Evolutionary conservation across 2,329 filamentous ascomycete genomes (phyloP), one percentile per base, ranked within the genome.

Genomic region (Escovopsis sp.): DNA sequence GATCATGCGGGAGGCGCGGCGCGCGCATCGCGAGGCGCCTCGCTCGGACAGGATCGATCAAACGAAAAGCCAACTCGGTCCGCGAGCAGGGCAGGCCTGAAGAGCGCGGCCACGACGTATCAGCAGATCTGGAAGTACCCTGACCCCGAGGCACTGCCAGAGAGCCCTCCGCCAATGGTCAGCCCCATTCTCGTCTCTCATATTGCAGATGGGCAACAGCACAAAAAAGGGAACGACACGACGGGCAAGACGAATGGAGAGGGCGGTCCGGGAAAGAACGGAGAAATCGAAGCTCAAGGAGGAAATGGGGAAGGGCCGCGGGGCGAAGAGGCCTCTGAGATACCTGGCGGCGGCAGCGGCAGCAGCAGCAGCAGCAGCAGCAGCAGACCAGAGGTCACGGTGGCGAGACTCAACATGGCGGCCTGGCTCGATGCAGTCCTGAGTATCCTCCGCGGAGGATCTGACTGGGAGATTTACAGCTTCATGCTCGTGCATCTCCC

Each of bases 381-480:
- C 11, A 30, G 27, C 11, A 30, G 8, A 16, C 36, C 36, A 9
- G 59, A 56, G 41, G 51, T 58, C 37, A 60, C 59, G 43, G 56
- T 62, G n/a, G 60, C 64, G 2, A 60, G 70, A 7, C 62, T 86
- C 41, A 71, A 76, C 41, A 70, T 81, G 37, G 68, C 71, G 12
- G 60, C 70, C 34, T 94, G 86, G 83, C 68, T 94, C n/a, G 82
- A 88, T 47, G 71, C 78, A 10, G 68, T 93, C 32, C 73, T 85
- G 24, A 69, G 70, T n/a, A 64, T 91, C n/a, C 64, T 94, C 35
- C 72, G 78, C 42, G 82, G 81, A 34, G 74, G 76, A 16, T 32
- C 14, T 38, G 81, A 91, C 47, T 96, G 89, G 88, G 87, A 96
- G 56, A 68, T 94, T 2, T 94, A 94, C 66, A 89, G 85, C 59